Evolutionary conservation across 208 protist genomes (phyloP).

Genomic region (Porcisia hertigi): DNA sequence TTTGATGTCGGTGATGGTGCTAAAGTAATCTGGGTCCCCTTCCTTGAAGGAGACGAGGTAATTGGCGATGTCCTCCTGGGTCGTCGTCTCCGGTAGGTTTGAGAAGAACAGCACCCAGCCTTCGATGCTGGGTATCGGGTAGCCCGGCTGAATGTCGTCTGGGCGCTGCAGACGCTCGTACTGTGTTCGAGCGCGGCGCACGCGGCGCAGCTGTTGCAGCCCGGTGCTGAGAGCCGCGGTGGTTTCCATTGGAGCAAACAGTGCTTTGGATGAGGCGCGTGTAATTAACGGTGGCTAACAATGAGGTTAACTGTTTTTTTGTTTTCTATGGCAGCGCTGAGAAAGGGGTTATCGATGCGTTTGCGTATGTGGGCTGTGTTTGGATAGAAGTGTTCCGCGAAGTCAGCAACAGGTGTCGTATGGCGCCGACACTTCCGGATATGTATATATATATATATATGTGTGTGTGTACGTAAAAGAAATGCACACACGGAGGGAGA

Average conservation of each 20-base stretch:
- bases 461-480: neutral
- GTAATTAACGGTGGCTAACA: neutral
- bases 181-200: conserved; percentile 62
- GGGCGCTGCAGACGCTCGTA: conserved; percentile 83
- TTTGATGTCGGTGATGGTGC: conserved; percentile 63
- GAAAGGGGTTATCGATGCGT: neutral
- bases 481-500: neutral
- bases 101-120: conserved; percentile 81
- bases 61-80: conserved; percentile 64
- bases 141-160: conserved; percentile 49
- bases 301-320: neutral
- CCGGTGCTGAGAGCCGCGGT: conserved; percentile 15
- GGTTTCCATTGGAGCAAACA: conserved; percentile 24
- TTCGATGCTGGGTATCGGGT: conserved; percentile 81
- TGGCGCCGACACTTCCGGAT: neutral
- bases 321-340: neutral
- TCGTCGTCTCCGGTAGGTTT: conserved; percentile 64
- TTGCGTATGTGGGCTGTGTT: neutral
- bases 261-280: neutral
- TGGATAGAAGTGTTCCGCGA: neutral
- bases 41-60: conserved; percentile 57
- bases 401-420: neutral
- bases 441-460: neutral
- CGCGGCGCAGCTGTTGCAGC: conserved; percentile 56
- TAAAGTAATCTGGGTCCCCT: conserved; percentile 59